Conservation (phyloP, 495 filamentous ascomycete genomes). For the Xylaria sp. region DNA sequence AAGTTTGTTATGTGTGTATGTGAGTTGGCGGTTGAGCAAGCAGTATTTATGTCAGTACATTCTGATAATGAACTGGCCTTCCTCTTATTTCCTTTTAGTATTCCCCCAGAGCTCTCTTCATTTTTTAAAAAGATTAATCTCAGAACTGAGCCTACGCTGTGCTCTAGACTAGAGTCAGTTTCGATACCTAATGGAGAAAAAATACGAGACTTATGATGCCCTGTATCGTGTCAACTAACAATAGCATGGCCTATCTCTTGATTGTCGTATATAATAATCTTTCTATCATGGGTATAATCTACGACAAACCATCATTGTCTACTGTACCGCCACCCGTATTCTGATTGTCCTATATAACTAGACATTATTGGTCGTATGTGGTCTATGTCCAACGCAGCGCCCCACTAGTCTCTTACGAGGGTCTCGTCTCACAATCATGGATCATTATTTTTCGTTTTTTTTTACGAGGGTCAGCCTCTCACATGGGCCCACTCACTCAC, state of each 20-base stretch:
- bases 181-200: slow-evolving; percentile 54
- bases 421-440: not conserved
- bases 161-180: slow-evolving; percentile 55
- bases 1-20: slow-evolving; percentile 37
- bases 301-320: slow-evolving; percentile 14
- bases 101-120: slow-evolving; percentile 43
- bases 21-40: slow-evolving; percentile 40
- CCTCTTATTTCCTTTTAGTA: slow-evolving; percentile 48
- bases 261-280: not conserved
- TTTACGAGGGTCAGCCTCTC: slow-evolving; percentile 5
- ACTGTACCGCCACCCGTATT: slow-evolving; percentile 4
- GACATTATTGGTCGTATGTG: not conserved
- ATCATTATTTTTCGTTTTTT: slow-evolving; percentile 9
- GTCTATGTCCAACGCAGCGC: not conserved
- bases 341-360: slow-evolving; percentile 15
- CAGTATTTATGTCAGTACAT: slow-evolving; percentile 40
- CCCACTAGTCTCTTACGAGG: not conserved
- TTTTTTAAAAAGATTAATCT: slow-evolving; percentile 48
- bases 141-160: slow-evolving; percentile 40
- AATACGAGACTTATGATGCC: slow-evolving; percentile 45
- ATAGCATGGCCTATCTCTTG: slow-evolving; percentile 24
- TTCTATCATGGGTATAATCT: slow-evolving; percentile 29
- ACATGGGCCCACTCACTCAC: not conserved
- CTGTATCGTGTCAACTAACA: slow-evolving; percentile 20
- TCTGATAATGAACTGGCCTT: slow-evolving; percentile 42